Base-by-base conservation (phyloP, 371 early-diverging fungal species). In the Circinella umbellata region DNA sequence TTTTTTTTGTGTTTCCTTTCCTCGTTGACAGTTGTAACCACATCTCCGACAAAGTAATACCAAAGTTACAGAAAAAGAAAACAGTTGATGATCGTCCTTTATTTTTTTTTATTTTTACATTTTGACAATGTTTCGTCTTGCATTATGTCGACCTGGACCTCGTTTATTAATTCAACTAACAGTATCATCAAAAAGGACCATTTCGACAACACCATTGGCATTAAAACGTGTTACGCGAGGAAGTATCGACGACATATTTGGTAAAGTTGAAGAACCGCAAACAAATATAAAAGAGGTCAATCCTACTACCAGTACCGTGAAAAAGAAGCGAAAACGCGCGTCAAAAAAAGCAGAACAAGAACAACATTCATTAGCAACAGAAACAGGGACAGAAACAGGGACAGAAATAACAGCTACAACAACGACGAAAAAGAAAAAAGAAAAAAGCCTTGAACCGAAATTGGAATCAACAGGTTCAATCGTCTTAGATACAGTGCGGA, bases 401-500 rank as follows among this genome's bases (percentile, higher is more conserved):
- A 51, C 8, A n/a, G 51, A 51, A 51, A 51, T 17, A 8, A 51
- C 15, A 8, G 51, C 51, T 13, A n/a, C 27, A 27, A 27, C 47
- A 51, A n/a, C 1, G 15, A 51, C 3, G 51, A 51, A 51, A 51
- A 51, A 5, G n/a, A 51, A 14, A 51, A 51, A 51, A 13, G 15
- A 51, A 14, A 15, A 5, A 57, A 34, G 27, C 34, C 69, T 79
- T 3, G 66, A 67, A 48, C 64, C 70, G 20, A 69, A 61, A 39
- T 64, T 64, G 34, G 55, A 70, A 4, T 67, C 76, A 4, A 75
- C 80, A 36, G 84, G 84, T 3, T 84, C 85, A 1, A 68, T 82
- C n/a, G 85, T 84, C 3, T 49, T 84, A 3, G 82, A 84, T 68
- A 70, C 80, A 11, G 92, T 93, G n/a, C 78, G 90, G 49, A 85